Percentiles rank a stretch among this genome's conserved stretches.
phyloP scores from a whole-genome alignment of 2,329 filamentous ascomycete species.

The Rachicladosporium sp. region DNA sequence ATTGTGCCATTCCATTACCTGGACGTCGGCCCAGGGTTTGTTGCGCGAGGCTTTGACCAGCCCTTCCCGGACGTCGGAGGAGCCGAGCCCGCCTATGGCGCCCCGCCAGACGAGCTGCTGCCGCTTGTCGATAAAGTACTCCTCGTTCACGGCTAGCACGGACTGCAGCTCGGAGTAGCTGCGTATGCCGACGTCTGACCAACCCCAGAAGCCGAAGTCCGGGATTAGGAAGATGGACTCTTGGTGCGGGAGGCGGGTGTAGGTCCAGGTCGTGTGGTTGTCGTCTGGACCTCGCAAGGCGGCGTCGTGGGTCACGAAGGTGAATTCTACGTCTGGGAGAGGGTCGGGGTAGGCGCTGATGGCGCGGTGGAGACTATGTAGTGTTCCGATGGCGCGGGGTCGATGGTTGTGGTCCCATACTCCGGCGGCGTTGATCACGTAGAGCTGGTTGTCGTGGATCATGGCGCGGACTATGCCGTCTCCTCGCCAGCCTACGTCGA shows the following conservation, averaged over 20 bases:
- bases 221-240: slow-evolving; percentile 38
- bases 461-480: slow-evolving; percentile 15
- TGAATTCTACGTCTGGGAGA: slow-evolving; percentile 37
- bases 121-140: slow-evolving; percentile 14
- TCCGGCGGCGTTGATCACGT: slow-evolving; percentile 15
- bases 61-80: slow-evolving; percentile 16
- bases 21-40: slow-evolving; percentile 26
- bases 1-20: slow-evolving; percentile 15
- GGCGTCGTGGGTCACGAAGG: slow-evolving; percentile 28
- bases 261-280: slow-evolving; percentile 12
- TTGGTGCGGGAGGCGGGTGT: slow-evolving; percentile 15
- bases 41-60: slow-evolving; percentile 19
- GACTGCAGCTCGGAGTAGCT: slow-evolving; percentile 10
- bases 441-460: slow-evolving; percentile 20
- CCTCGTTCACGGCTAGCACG: slow-evolving; percentile 12
- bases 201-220: slow-evolving; percentile 39
- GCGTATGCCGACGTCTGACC: slow-evolving; percentile 22
- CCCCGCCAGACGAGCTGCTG: slow-evolving; percentile 21
- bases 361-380: slow-evolving; percentile 36
- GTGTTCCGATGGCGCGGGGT: slow-evolving; percentile 23
- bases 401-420: slow-evolving; percentile 15
- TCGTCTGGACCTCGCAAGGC: slow-evolving; percentile 4
- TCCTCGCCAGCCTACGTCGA: slow-evolving; percentile 12
- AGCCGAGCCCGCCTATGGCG: slow-evolving; percentile 13
- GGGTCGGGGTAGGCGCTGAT: slow-evolving; percentile 25